Percentiles rank a stretch among this genome's conserved stretches.
Evolutionary conservation across 192 early-diverging fungal genomes (phyloP).

Genomic region (Coemansia sp.): DNA sequence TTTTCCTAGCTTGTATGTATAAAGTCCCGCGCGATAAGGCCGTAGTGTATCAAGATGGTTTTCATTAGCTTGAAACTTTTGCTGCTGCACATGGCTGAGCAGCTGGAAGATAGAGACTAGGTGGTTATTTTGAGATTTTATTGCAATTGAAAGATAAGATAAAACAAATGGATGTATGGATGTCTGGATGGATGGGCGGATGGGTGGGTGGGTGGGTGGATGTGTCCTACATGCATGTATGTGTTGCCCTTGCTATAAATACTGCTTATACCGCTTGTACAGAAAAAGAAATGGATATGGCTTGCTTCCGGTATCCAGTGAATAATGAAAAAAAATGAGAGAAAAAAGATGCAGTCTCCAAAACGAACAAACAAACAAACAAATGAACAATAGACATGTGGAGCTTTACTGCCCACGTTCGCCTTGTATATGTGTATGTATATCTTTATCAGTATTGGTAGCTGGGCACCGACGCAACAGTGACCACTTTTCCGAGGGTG

Average conservation of each 20-base stretch:
- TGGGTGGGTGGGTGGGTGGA: too few species aligned
- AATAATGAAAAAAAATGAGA: neutral
- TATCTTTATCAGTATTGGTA: neutral
- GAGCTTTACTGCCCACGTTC: too few species aligned
- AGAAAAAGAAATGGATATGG: neutral
- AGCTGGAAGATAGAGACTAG: neutral
- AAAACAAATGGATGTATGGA: neutral
- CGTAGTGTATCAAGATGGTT: too few species aligned
- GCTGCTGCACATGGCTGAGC: too few species aligned
- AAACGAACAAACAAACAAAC: too few species aligned
- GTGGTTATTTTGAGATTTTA: neutral
- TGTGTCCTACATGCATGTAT: too few species aligned
- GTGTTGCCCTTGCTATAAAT: neutral
- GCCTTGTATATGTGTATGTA: neutral
- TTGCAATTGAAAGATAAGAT: neutral
- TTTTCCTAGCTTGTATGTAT: neutral
- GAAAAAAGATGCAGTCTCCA: too few species aligned
- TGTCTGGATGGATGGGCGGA: too few species aligned
- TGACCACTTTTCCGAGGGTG: constrained; percentile 9
- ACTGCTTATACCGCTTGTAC: neutral
- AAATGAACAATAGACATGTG: neutral
- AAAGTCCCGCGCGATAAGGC: too few species aligned
- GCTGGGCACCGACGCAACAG: constrained; percentile 6
- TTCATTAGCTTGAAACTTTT: too few species aligned
- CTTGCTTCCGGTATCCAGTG: neutral